phyloP scores from a whole-genome alignment of 371 early-diverging fungal species.

The Parasitella parasitica region DNA sequence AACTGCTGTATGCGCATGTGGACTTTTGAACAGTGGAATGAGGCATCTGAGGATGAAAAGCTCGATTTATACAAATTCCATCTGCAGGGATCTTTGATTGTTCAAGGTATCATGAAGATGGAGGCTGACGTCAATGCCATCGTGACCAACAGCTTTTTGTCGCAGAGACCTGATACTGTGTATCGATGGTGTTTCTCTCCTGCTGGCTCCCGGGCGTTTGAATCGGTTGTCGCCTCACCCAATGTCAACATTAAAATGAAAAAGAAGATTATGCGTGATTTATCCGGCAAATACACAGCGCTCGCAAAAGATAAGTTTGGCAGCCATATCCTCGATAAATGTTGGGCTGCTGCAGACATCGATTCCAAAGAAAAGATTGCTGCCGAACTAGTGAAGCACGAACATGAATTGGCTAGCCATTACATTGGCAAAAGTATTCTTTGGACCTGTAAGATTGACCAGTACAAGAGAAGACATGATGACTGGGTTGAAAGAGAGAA shows the following conservation, averaged over 20 bases:
- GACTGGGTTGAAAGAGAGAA: slow-evolving; percentile 78
- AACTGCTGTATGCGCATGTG: slow-evolving; percentile 65
- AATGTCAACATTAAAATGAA: slow-evolving; percentile 61
- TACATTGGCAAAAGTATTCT: slow-evolving; percentile 74
- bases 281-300: slow-evolving; percentile 55
- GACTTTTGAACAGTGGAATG: slow-evolving; percentile 46
- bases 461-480: slow-evolving; percentile 68
- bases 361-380: slow-evolving; percentile 71
- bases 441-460: slow-evolving; percentile 78
- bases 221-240: slow-evolving; percentile 62
- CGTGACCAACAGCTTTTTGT: slow-evolving; percentile 64
- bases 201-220: slow-evolving; percentile 73
- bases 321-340: slow-evolving; percentile 76
- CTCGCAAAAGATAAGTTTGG: slow-evolving; percentile 78
- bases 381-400: slow-evolving; percentile 59
- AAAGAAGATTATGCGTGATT: slow-evolving; percentile 62
- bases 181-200: slow-evolving; percentile 68
- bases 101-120: slow-evolving; percentile 71
- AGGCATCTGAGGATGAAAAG: slow-evolving; percentile 36
- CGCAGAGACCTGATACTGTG: slow-evolving; percentile 50
- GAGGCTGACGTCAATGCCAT: slow-evolving; percentile 60
- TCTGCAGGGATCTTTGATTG: slow-evolving; percentile 72
- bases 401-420: slow-evolving; percentile 58
- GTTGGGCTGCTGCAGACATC: slow-evolving; percentile 79
- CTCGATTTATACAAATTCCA: slow-evolving; percentile 52